Evolutionary conservation across 192 early-diverging fungal species (phyloP).

Genomic region (Coemansia brasiliensis): DNA sequence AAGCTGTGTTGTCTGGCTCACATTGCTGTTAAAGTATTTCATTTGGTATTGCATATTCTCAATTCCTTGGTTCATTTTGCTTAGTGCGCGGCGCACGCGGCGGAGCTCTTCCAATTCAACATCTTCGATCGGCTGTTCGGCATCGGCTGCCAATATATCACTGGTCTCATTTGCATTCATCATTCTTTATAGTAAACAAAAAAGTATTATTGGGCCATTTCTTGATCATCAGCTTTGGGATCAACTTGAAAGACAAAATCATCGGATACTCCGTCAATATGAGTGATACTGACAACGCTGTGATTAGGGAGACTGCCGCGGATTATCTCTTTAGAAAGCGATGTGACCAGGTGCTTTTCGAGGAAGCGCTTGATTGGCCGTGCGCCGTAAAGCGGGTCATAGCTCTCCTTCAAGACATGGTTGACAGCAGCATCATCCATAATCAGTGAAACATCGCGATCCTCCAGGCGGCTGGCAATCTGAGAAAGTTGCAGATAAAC

Average conservation of each 20-base stretch:
- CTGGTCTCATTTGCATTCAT: too few species aligned
- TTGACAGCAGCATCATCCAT: conserved; percentile 72
- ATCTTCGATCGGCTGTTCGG: conserved; percentile 6
- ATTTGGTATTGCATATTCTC: conserved; percentile 49
- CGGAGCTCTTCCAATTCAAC: conserved; percentile 46
- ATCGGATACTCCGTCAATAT: conserved; percentile 18
- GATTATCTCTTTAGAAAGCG: conserved; percentile 71
- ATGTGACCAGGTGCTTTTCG: conserved; percentile 83
- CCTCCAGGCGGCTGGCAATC: conserved; percentile 68
- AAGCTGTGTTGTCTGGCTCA: conserved; percentile 58
- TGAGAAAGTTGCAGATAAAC: conserved; percentile 68
- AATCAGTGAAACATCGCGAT: conserved; percentile 70
- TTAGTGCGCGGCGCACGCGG: conserved; percentile 37
- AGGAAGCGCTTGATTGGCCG: conserved; percentile 88
- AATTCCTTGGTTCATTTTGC: conserved; percentile 51
- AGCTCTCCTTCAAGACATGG: conserved; percentile 74
- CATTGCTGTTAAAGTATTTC: conserved; percentile 58
- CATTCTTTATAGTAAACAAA: not conserved
- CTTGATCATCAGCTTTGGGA: conserved; percentile 27
- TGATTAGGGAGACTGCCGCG: conserved; percentile 63
- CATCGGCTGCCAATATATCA: not conserved
- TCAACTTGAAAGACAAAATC: conserved; percentile 48
- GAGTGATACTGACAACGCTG: conserved; percentile 55
- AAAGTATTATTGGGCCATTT: conserved; percentile 20
- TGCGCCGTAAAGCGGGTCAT: conserved; percentile 94